Evolutionary conservation across 768 basidiomycete species (phyloP).

Genomic region (Collybiopsis confluens): DNA sequence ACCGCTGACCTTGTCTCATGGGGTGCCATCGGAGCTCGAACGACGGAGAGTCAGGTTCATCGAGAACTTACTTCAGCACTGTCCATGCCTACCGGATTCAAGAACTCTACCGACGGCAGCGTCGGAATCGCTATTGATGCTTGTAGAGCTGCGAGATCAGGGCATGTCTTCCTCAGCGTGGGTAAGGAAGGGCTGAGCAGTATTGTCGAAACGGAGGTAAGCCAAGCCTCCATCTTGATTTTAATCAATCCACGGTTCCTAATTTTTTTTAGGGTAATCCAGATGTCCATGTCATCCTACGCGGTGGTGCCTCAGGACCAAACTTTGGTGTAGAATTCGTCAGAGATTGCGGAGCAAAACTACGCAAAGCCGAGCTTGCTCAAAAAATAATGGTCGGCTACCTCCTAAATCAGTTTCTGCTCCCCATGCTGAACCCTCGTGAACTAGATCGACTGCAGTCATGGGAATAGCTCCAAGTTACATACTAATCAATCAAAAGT

Average conservation of each 20-base stretch:
- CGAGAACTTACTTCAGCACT: conserved; percentile 82
- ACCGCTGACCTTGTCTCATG: conserved; percentile 90
- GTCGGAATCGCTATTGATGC: conserved; percentile 92
- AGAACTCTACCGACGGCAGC: conserved; percentile 95
- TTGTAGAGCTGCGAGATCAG: conserved; percentile 84
- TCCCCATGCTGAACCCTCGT: not conserved
- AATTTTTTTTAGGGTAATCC: conserved; percentile 64
- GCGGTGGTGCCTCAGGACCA: conserved; percentile 86
- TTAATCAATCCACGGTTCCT: conserved; percentile 3
- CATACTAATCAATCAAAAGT: conserved; percentile 86
- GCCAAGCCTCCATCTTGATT: conserved; percentile 9
- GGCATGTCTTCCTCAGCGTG: conserved; percentile 95
- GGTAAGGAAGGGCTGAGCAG: conserved; percentile 95
- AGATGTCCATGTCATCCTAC: conserved; percentile 90
- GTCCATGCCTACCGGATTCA: conserved; percentile 98
- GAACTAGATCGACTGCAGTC: conserved; percentile 95
- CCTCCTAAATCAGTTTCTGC: not conserved
- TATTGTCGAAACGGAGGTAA: conserved; percentile 89
- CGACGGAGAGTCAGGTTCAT: conserved; percentile 91
- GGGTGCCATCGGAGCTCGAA: conserved; percentile 95
- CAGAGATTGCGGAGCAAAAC: conserved; percentile 65
- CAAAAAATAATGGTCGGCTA: conserved; percentile 82
- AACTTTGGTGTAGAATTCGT: conserved; percentile 85
- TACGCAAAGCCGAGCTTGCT: conserved; percentile 73
- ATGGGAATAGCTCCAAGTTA: conserved; percentile 93